Conservation (phyloP, 148 eudicot genomes). For the Beta vulgaris region DNA sequence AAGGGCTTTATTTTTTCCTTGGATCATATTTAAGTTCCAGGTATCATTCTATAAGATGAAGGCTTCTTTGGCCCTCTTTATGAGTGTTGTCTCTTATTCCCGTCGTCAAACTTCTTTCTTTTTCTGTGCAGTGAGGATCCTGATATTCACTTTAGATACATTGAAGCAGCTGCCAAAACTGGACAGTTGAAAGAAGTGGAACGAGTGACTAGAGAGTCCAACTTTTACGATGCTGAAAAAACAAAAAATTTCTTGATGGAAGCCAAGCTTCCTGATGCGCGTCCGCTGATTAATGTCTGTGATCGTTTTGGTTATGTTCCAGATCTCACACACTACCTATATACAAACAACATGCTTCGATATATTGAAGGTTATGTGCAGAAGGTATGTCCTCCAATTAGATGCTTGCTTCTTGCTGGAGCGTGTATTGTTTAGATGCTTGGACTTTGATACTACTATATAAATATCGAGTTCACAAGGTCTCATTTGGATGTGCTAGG, state of each 20-base stretch:
- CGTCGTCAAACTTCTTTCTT: not conserved
- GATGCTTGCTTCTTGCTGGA: conserved; percentile 8
- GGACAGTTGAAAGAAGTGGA: conserved; percentile 91
- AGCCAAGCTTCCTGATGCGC: conserved; percentile 91
- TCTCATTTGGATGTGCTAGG: conserved; percentile 42
- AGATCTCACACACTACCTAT: conserved; percentile 90
- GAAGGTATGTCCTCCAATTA: conserved; percentile 48
- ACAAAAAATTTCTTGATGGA: conserved; percentile 89
- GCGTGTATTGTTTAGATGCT: not conserved
- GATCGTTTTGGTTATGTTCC: conserved; percentile 86
- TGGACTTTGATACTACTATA: conserved; percentile 5
- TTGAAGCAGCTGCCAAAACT: conserved; percentile 85
- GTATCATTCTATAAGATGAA: conserved; percentile 33
- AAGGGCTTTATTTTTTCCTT: conserved; percentile 81
- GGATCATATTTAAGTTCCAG: conserved; percentile 90
- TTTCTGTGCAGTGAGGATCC: conserved; percentile 71
- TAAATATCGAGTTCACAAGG: not conserved
- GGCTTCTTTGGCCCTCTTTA: conserved; percentile 3
- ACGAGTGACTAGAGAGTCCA: conserved; percentile 85
- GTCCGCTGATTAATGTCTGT: conserved; percentile 86
- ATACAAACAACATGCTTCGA: conserved; percentile 90
- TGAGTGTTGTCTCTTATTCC: conserved; percentile 1
- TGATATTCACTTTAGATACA: conserved; percentile 85
- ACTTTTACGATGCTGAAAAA: conserved; percentile 80
- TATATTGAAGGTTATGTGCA: conserved; percentile 99